Percentiles rank a stretch among this genome's conserved stretches.
phyloP scores from a whole-genome alignment of 148 eudicot genomes.

The Arctostaphylos glauca region DNA sequence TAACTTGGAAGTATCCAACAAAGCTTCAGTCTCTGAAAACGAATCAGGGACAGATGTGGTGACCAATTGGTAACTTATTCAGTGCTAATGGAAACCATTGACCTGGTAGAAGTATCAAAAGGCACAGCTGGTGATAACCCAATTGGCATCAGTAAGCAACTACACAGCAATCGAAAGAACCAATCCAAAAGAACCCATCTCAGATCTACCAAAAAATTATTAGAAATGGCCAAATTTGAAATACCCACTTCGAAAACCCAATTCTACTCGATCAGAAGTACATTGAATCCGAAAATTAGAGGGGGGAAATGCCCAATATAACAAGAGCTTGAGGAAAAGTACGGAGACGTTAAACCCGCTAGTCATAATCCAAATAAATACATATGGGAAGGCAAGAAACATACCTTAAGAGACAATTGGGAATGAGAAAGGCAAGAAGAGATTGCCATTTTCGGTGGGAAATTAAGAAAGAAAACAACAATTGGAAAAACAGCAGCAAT shows the following conservation, averaged over 20 bases:
- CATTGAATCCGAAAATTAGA: neutral
- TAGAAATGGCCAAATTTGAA: neutral
- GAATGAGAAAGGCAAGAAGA: conserved; percentile 44
- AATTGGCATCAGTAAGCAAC: neutral
- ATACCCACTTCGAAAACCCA: neutral
- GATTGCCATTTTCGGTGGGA: conserved; percentile 41
- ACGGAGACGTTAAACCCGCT: neutral
- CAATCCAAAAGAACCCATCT: conserved; percentile 2
- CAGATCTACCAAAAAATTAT: conserved; percentile 10
- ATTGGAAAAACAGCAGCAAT: neutral
- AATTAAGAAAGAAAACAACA: neutral
- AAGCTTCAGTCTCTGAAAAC: neutral
- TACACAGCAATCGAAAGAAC: neutral
- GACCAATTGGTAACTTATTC: neutral
- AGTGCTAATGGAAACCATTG: neutral
- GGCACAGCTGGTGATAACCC: neutral
- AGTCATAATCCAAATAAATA: neutral
- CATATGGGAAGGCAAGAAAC: neutral
- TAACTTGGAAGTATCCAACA: neutral
- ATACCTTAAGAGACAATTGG: conserved; percentile 44
- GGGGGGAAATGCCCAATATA: too few relatives aligned
- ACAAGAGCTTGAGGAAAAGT: neutral
- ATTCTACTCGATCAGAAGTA: neutral
- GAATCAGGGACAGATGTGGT: neutral
- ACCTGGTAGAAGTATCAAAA: neutral